Evolutionary conservation across 2,329 filamentous ascomycete genomes (phyloP).

Genomic region (Hymenoscyphus linearis): DNA sequence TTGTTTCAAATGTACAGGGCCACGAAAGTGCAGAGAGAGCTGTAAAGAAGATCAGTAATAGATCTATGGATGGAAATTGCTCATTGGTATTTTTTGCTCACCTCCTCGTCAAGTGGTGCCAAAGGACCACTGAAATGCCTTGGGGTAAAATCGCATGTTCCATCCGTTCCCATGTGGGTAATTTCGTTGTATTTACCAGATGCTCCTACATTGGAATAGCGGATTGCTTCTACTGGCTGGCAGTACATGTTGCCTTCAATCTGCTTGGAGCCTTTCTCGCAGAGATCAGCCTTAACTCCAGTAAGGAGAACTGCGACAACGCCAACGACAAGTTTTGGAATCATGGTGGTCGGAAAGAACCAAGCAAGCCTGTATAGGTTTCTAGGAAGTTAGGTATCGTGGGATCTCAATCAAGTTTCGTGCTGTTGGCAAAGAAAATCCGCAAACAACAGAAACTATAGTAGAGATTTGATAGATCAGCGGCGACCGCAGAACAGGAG

Average conservation of each 20-base stretch:
- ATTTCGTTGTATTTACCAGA: conserved; percentile 61
- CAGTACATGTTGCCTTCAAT: conserved; percentile 61
- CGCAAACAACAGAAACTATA: neutral
- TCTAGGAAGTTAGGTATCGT: neutral
- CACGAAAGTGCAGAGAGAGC: conserved; percentile 69
- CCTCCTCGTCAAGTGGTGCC: conserved; percentile 65
- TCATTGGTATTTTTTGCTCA: conserved; percentile 37
- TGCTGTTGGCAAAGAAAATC: neutral
- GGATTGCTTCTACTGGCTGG: conserved; percentile 57
- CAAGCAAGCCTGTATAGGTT: neutral
- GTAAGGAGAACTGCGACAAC: neutral
- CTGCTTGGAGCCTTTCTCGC: conserved; percentile 1
- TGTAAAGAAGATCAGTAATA: conserved; percentile 30
- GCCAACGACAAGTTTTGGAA: neutral
- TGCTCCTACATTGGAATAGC: conserved; percentile 58
- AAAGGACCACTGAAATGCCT: conserved; percentile 54
- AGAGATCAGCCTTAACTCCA: conserved; percentile 7
- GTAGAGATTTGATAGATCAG: neutral
- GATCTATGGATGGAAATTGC: neutral
- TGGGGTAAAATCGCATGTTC: conserved; percentile 48
- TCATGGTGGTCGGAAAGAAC: neutral
- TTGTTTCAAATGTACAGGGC: conserved; percentile 61
- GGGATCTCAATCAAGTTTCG: neutral
- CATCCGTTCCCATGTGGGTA: conserved; percentile 50
- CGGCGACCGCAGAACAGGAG: neutral